phyloP scores from a whole-genome alignment of 441 rosid genomes.

The Corymbia calophylla region DNA sequence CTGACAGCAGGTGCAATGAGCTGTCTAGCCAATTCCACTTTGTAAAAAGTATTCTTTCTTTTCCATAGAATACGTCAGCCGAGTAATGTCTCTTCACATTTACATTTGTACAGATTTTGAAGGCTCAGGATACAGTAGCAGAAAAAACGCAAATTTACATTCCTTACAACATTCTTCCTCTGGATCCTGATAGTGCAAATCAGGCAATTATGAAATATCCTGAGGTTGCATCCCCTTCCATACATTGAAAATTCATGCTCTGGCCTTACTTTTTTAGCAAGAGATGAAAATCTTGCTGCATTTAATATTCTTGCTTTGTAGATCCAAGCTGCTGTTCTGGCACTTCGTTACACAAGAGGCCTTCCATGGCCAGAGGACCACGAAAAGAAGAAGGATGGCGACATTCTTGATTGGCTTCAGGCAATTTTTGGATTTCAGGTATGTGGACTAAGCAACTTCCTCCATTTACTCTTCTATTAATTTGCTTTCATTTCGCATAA shows the following conservation, averaged over 20 bases:
- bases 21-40: background rate
- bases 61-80: background rate
- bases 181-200: conserved; percentile 96
- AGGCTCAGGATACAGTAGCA: conserved; percentile 85
- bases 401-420: conserved; percentile 98
- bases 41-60: background rate
- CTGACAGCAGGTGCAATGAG: background rate
- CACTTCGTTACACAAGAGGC: conserved; percentile 92
- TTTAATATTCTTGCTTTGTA: conserved; percentile 13
- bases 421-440: conserved; percentile 99
- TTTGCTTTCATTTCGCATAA: background rate
- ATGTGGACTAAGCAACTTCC: background rate
- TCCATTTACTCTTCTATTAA: background rate
- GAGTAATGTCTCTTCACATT: too few species aligned
- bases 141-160: conserved; percentile 87
- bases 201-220: conserved; percentile 96
- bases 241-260: background rate
- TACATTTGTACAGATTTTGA: conserved; percentile 53
- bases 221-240: conserved; percentile 46
- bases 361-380: conserved; percentile 96
- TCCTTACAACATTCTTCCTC: conserved; percentile 92
- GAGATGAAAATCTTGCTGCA: background rate
- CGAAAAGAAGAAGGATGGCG: conserved; percentile 72
- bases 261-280: background rate
- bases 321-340: conserved; percentile 93